phyloP scores from a whole-genome alignment of 805 yeast genomes.

The Teunomyces tritomae region DNA sequence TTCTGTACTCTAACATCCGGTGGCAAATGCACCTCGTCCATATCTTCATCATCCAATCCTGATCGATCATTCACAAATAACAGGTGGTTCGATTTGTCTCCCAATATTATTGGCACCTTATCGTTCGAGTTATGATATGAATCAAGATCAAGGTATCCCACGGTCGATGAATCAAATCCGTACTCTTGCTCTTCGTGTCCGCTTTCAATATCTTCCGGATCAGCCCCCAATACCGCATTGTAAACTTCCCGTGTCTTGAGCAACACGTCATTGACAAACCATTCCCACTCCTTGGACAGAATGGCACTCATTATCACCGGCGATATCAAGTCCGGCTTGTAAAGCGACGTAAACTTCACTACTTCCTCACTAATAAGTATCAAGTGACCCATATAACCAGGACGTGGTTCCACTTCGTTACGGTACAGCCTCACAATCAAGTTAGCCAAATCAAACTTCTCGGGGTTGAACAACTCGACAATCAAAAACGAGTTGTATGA shows the following conservation, averaged over 20 bases:
- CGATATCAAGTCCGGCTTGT: conserved; percentile 58
- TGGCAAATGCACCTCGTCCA: conserved; percentile 18
- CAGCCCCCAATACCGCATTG: conserved; percentile 55
- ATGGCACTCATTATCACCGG: conserved; percentile 24
- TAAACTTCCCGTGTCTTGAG: conserved; percentile 54
- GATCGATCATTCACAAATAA: conserved; percentile 24
- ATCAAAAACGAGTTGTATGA: conserved; percentile 66
- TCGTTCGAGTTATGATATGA: conserved; percentile 22
- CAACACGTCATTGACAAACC: conserved; percentile 48
- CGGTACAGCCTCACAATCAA: conserved; percentile 41
- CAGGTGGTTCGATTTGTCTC: conserved; percentile 35
- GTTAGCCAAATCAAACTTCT: conserved; percentile 41
- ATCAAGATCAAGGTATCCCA: conserved; percentile 38
- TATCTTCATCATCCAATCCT: conserved; percentile 19
- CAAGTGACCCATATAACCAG: conserved; percentile 97
- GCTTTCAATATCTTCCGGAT: conserved; percentile 12
- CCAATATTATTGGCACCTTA: conserved; percentile 29
- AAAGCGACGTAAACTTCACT: conserved; percentile 74
- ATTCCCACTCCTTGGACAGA: conserved; percentile 45
- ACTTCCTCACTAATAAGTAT: conserved; percentile 93
- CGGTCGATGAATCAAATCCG: conserved; percentile 34
- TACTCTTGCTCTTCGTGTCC: conserved; percentile 10
- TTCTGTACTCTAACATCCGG: conserved; percentile 21
- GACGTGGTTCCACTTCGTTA: conserved; percentile 51
- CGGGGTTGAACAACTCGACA: conserved; percentile 23